A percentile compares a stretch with the other conserved stretches of the same genome.
Evolutionary conservation across 164 flowering plant genomes (phyloP).

Genomic region (Santalum album): DNA sequence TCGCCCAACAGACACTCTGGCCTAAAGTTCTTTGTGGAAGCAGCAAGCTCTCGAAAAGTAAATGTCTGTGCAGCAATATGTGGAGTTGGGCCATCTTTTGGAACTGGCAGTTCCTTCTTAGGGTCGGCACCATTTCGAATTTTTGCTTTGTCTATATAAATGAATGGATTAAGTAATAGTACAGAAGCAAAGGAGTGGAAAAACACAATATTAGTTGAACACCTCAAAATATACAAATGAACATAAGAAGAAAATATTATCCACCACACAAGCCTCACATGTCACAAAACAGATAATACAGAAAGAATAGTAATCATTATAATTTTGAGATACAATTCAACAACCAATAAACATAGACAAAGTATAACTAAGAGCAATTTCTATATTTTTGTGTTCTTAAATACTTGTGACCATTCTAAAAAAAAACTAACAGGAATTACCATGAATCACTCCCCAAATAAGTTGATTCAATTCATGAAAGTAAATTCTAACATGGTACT

Average conservation of each 20-base stretch:
- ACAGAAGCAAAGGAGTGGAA: not conserved
- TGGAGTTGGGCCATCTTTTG: slow-evolving; percentile 51
- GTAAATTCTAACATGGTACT: not conserved
- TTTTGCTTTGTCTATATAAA: slow-evolving; percentile 47
- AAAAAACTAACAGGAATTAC: too few relatives aligned
- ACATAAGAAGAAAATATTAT: too few relatives aligned
- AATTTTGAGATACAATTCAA: too few relatives aligned
- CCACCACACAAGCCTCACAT: not conserved
- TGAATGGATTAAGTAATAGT: not conserved
- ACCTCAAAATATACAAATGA: not conserved
- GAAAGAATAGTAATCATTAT: not conserved
- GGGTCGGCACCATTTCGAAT: slow-evolving; percentile 40
- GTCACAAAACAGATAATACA: not conserved
- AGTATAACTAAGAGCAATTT: too few relatives aligned
- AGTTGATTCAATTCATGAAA: too few relatives aligned
- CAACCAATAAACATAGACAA: too few relatives aligned
- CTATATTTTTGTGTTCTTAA: too few relatives aligned
- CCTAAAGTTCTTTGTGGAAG: slow-evolving; percentile 74
- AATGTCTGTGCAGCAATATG: slow-evolving; percentile 78
- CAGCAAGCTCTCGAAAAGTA: slow-evolving; percentile 77
- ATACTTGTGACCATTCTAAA: too few relatives aligned
- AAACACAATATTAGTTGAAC: not conserved
- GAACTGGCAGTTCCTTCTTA: slow-evolving; percentile 45
- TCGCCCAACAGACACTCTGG: slow-evolving; percentile 76
- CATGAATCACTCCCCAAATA: too few relatives aligned